A percentile compares a stretch with the other conserved stretches of the same genome.
These are phyloP conservation scores for Colletotrichum sp. DNA, from an alignment of 2,329 filamentous ascomycete species.

Conservation along the genomic window DNA sequence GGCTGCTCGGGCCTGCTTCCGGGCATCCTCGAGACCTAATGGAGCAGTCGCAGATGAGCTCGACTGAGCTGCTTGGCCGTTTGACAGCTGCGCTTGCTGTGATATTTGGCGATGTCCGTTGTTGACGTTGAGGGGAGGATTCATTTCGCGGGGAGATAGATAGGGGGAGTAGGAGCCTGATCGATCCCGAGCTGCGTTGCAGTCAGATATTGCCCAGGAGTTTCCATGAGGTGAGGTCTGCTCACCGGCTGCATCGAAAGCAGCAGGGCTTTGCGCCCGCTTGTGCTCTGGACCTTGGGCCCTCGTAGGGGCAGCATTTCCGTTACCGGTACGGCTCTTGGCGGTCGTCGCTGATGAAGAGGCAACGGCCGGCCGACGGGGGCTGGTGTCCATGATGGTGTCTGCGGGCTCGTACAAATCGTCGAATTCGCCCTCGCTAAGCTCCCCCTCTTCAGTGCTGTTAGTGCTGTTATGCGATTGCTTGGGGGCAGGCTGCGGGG, in stretches of 20 bases:
- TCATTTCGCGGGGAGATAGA: constrained; percentile 54
- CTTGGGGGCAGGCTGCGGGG: neutral
- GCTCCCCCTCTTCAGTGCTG: constrained; percentile 70
- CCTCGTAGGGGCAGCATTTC: neutral
- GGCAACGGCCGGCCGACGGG: neutral
- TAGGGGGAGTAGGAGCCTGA: constrained; percentile 59
- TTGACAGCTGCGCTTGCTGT: neutral
- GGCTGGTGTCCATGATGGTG: neutral
- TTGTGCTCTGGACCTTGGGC: neutral
- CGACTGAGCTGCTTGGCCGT: neutral
- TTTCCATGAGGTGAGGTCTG: neutral
- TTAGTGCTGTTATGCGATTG: neutral
- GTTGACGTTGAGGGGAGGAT: constrained; percentile 12
- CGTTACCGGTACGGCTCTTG: neutral
- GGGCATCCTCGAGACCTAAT: constrained; percentile 42
- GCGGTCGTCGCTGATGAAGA: neutral
- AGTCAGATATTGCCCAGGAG: neutral
- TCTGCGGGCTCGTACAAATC: constrained; percentile 56
- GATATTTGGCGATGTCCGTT: neutral
- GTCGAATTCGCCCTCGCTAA: constrained; percentile 72
- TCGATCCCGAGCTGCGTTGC: constrained; percentile 42
- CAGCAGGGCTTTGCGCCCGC: neutral
- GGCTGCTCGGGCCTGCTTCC: constrained; percentile 68
- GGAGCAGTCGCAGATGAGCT: neutral
- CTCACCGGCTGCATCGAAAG: neutral